Evolutionary conservation across 345 rosid genomes (phyloP).

Genomic region (Eucalyptus marginata): DNA sequence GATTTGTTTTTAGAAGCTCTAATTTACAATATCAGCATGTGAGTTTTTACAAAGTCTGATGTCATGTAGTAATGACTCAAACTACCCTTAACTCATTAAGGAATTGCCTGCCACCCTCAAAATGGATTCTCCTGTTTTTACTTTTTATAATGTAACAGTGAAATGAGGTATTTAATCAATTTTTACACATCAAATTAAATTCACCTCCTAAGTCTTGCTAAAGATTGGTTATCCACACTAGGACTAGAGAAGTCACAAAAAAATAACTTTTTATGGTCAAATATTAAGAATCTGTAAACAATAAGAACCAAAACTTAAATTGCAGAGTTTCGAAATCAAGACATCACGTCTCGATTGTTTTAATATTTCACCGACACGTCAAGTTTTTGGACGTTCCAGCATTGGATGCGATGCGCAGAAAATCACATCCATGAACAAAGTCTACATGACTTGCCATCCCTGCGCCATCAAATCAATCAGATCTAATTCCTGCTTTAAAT

Average conservation of each 20-base stretch:
- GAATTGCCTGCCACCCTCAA: background rate
- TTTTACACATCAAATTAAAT: background rate
- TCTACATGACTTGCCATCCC: background rate
- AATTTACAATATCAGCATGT: accelerated
- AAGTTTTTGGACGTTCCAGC: background rate
- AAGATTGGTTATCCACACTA: background rate
- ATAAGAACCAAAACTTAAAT: background rate
- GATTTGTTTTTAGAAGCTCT: background rate
- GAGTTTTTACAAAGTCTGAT: background rate
- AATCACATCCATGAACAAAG: background rate
- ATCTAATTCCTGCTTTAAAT: background rate
- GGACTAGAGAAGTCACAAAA: background rate
- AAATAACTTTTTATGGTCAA: background rate
- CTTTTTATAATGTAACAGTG: background rate
- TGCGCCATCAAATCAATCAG: background rate
- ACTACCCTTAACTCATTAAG: background rate
- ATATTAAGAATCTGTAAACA: background rate
- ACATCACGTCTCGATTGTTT: background rate
- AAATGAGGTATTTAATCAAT: background rate
- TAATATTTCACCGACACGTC: background rate
- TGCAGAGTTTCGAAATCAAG: background rate
- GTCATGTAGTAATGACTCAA: background rate
- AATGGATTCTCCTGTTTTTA: background rate
- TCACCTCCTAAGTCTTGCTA: background rate
- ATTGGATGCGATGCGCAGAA: background rate